Percentiles rank a stretch among this genome's conserved stretches.
phyloP scores from a whole-genome alignment of 176 grass and related monocot genomes.

The Oryza punctata region DNA sequence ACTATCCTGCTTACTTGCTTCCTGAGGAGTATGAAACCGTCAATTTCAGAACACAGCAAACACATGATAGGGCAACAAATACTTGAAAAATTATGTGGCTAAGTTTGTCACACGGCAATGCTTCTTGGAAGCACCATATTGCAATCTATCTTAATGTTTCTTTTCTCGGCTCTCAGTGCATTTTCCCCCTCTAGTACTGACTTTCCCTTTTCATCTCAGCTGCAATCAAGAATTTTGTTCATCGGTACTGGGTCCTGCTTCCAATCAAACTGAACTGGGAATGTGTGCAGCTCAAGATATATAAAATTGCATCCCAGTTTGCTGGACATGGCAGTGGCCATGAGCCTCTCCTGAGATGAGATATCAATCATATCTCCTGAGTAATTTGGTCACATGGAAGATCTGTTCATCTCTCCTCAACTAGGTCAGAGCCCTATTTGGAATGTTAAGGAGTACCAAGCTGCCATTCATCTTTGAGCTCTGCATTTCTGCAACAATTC shows the following conservation, averaged over 20 bases:
- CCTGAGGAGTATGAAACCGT: not conserved
- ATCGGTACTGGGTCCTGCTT: not conserved
- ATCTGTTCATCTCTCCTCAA: not conserved
- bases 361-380: slow-evolving; percentile 5
- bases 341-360: slow-evolving; percentile 18
- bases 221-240: not conserved
- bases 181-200: not conserved
- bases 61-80: not conserved
- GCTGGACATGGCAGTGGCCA: slow-evolving; percentile 39
- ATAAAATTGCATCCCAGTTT: slow-evolving; percentile 29
- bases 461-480: not conserved
- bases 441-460: not conserved
- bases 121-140: not conserved
- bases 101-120: slow-evolving; percentile 44
- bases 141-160: not conserved
- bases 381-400: not conserved
- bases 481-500: not conserved
- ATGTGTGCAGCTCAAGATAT: not conserved
- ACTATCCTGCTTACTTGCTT: not conserved
- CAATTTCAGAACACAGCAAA: not conserved
- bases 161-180: slow-evolving; percentile 34
- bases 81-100: slow-evolving; percentile 37
- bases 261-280: not conserved
- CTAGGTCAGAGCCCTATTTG: not conserved
- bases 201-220: not conserved